Conservation (phyloP, 2,329 filamentous ascomycete genomes). For the Colletotrichum spaethianum region DNA sequence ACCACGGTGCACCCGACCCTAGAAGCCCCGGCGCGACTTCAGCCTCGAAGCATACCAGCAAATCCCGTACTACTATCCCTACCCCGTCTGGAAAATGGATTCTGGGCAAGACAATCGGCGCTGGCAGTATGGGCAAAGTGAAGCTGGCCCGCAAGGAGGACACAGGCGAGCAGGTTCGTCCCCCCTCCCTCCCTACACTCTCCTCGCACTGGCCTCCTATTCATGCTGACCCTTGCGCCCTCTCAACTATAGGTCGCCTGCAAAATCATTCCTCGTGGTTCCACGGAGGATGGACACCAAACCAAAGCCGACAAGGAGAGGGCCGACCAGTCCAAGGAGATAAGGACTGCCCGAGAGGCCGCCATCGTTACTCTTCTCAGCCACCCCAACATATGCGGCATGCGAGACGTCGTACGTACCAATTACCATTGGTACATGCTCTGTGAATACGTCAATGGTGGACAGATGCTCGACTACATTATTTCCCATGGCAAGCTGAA, state of each 20-base stretch:
- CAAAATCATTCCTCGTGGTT: constrained; percentile 95
- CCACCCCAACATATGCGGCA: constrained; percentile 95
- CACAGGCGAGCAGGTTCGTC: constrained; percentile 87
- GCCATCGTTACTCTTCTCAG: constrained; percentile 95
- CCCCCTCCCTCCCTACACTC: neutral
- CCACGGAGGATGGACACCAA: constrained; percentile 86
- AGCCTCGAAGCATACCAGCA: constrained; percentile 64
- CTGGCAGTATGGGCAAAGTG: constrained; percentile 99
- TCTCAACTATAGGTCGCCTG: constrained; percentile 80
- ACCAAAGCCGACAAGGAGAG: constrained; percentile 83
- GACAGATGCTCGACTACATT: constrained; percentile 99
- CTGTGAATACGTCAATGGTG: constrained; percentile 98
- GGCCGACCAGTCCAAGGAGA: constrained; percentile 96
- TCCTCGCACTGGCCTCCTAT: neutral
- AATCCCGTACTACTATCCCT: constrained; percentile 85
- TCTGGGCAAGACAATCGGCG: constrained; percentile 95
- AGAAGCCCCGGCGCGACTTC: constrained; percentile 53
- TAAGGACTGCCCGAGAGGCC: constrained; percentile 93
- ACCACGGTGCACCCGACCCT: constrained; percentile 60
- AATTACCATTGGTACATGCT: constrained; percentile 99
- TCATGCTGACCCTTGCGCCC: constrained; percentile 3
- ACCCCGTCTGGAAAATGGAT: constrained; percentile 94
- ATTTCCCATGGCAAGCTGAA: constrained; percentile 98
- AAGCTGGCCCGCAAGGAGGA: constrained; percentile 94
- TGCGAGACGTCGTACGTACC: constrained; percentile 94